These are phyloP conservation scores for Cladosporium velox DNA, from an alignment of 2,329 filamentous ascomycete genomes.

Conservation along the genomic window DNA sequence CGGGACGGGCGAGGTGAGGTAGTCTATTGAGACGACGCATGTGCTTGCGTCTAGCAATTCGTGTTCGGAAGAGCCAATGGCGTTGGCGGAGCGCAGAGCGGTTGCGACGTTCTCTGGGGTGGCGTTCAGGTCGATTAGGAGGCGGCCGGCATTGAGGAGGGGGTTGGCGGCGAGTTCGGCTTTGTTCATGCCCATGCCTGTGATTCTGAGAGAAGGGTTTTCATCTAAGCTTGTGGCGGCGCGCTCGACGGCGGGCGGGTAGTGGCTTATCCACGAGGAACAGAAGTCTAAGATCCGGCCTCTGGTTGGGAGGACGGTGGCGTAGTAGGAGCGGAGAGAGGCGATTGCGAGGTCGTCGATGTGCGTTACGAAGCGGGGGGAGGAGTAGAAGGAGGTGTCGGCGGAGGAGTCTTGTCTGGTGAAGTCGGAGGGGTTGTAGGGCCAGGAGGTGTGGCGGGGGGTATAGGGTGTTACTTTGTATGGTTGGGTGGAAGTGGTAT, in stretches of 20 bases:
- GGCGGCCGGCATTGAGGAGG: conserved; percentile 37
- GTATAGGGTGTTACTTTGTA: conserved; percentile 32
- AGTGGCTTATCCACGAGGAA: conserved; percentile 53
- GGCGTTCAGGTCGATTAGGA: conserved; percentile 50
- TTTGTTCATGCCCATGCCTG: conserved; percentile 52
- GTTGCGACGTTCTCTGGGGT: conserved; percentile 34
- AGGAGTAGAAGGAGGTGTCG: conserved; percentile 43
- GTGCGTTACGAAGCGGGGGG: conserved; percentile 55
- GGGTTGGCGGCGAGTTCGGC: conserved; percentile 48
- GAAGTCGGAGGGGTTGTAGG: conserved; percentile 43
- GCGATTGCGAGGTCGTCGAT: conserved; percentile 55
- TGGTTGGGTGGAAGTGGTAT: neutral
- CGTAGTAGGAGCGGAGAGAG: conserved; percentile 50
- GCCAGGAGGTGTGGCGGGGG: conserved; percentile 38
- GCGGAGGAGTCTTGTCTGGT: conserved; percentile 40
- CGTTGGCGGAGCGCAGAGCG: conserved; percentile 25
- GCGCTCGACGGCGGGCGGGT: conserved; percentile 39
- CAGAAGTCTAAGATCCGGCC: conserved; percentile 54
- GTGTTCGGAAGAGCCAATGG: neutral
- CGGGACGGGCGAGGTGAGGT: conserved; percentile 50
- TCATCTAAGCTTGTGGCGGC: neutral
- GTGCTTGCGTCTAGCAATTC: conserved; percentile 48
- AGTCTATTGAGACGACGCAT: conserved; percentile 56
- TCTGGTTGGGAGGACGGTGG: conserved; percentile 42
- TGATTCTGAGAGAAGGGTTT: conserved; percentile 38